A percentile compares a stretch with the other conserved stretches of the same genome.
Evolutionary conservation across 257 asterid genomes (phyloP).

Genomic region (Lantana camara): DNA sequence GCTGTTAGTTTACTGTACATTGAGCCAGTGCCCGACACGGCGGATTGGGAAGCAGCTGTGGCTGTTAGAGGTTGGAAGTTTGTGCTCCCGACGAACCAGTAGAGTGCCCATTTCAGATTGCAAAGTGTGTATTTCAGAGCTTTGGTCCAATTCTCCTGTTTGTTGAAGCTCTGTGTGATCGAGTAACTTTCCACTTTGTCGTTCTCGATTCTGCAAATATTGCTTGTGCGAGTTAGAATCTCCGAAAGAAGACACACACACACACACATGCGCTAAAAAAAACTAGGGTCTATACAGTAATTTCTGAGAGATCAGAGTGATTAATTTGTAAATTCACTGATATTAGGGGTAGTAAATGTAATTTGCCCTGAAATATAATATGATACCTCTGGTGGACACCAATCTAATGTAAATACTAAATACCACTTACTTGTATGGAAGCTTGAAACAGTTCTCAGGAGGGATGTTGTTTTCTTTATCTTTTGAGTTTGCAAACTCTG

Average conservation of each 20-base stretch:
- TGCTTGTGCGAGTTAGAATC: not conserved
- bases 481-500: constrained; percentile 88
- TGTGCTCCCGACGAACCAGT: constrained; percentile 96
- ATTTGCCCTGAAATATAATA: no score
- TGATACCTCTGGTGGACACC: no score
- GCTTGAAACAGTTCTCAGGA: constrained; percentile 84
- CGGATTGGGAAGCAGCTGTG: constrained; percentile 52
- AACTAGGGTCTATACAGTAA: no score
- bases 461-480: constrained; percentile 90
- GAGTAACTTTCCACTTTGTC: constrained; percentile 92
- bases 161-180: constrained; percentile 92
- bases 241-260: not conserved
- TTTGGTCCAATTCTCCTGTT: constrained; percentile 96
- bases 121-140: constrained; percentile 98
- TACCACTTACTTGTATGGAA: constrained; percentile 87
- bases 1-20: constrained; percentile 48
- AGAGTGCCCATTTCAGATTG: constrained; percentile 95
- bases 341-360: no score
- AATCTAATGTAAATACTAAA: no score
- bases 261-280: no score
- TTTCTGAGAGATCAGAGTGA: no score
- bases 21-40: constrained; percentile 57
- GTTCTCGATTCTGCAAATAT: constrained; percentile 78
- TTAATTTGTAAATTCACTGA: no score
- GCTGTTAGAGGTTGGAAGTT: constrained; percentile 88